Evolutionary conservation across 1,139 yeast species (phyloP), one percentile per base, ranked within the genome.

Genomic region (Scheffersomyces insectosa): DNA sequence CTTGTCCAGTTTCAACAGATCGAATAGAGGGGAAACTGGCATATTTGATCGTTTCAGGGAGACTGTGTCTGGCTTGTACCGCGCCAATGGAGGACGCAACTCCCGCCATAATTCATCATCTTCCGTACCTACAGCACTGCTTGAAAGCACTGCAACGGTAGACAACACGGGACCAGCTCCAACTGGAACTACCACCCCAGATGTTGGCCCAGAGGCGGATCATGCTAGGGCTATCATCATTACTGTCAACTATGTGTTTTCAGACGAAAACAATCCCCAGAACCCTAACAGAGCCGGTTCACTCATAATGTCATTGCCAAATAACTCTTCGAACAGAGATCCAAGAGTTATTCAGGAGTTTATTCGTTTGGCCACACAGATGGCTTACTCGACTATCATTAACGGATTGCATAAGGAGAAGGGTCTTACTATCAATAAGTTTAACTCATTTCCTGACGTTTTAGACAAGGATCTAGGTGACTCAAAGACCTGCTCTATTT

Each of bases 351-450:
- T 80, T 30, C 81, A 77, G 54, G 81, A 77, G 44, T 73, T 85
- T 45, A 79, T 85, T 10, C 69, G 85, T 28, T 64, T 84, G 44
- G 90, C 90, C 1, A 83, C 90, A 0, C 82, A 82, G 39, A 75
- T 85, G 66, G 90, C 90, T 0, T 73, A 83, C 55, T 68, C 83
- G 30, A 80, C 88, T 14, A 78, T 83, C 28, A 68, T 80, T 5
- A 74, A 75, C 34, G 72, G 57, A 55, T 66, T 62, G 48, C 67
- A 51, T 58, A 74, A 60, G 46, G 67, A 72, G 28, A 64, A 61
- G 35, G 88, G 89, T 7, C 70, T 83, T 3, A 68, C 84, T 0
- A 59, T 72, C 20, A 77, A 75, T 23, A 71, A 68, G 30, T 84
- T 85, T 59, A 75, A 77, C 29, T 65, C 72, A 5, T 72, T 81